These are phyloP conservation scores for Phytophthora chlamydospora DNA, from an alignment of 352 stramenopile species.

Conservation along the genomic window DNA sequence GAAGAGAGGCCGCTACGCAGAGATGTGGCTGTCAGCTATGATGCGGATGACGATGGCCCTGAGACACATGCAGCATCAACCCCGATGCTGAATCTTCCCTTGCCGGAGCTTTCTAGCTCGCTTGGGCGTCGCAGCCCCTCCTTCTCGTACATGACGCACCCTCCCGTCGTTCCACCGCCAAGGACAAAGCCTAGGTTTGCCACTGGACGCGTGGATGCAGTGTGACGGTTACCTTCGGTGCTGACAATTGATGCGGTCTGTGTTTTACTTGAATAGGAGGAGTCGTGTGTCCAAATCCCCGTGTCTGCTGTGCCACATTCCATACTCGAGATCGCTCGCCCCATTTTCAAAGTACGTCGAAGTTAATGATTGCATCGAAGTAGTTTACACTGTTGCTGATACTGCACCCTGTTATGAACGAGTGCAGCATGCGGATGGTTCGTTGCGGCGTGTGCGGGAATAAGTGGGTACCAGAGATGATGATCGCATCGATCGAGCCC, in stretches of 20 bases:
- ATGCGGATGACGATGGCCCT: slow-evolving; percentile 45
- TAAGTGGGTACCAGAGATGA: slow-evolving; percentile 98
- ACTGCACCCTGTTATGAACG: neutral
- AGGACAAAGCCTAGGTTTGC: slow-evolving; percentile 43
- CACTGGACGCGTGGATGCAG: neutral
- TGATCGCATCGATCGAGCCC: slow-evolving; percentile 91
- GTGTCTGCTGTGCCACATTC: slow-evolving; percentile 97
- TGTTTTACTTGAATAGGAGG: slow-evolving; percentile 32
- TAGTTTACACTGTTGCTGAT: neutral
- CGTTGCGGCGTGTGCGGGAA: slow-evolving; percentile 96
- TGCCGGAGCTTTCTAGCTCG: slow-evolving; percentile 42
- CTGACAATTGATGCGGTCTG: slow-evolving; percentile 1
- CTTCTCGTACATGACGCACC: slow-evolving; percentile 39
- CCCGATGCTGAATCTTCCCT: slow-evolving; percentile 37
- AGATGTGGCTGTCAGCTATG: slow-evolving; percentile 50
- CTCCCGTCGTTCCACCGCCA: slow-evolving; percentile 18
- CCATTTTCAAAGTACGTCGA: slow-evolving; percentile 93
- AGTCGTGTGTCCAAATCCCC: slow-evolving; percentile 65
- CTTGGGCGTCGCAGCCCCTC: slow-evolving; percentile 55
- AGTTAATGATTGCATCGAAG: neutral
- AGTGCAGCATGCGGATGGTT: slow-evolving; percentile 94
- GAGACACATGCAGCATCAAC: slow-evolving; percentile 39
- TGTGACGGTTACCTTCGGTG: neutral
- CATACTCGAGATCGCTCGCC: slow-evolving; percentile 95
- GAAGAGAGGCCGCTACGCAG: slow-evolving; percentile 40